Evolutionary conservation across 73 alveolate species (phyloP), one percentile per base, ranked within the genome.

Genomic region (Paramecium caudatum): DNA sequence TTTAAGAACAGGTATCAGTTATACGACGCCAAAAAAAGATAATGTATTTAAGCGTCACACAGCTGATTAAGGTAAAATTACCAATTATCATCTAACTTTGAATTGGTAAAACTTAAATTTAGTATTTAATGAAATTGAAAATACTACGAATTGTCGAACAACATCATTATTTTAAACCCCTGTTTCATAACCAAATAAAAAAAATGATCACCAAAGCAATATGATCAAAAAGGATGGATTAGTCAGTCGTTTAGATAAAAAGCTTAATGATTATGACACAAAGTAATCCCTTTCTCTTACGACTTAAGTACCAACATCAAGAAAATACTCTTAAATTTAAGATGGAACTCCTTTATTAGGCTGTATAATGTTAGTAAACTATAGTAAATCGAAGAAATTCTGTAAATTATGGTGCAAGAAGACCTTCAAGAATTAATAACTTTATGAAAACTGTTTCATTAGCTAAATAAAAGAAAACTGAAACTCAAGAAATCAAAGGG

Each of bases 41-140:
- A 41, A 37, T 74, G 46, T 23, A 9, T 45, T 41, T 13, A 74
- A 74, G 32, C 36, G 68, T 9, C 47, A 41, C 55, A 74, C 68
- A 41, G 88, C 55, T 5, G 68, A 74, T 13, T 17, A 23, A 10
- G 69, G 68, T 21, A 32, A 74, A 6, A 74, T 74, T 16, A 74
- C 88, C 6, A 74, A 74, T 45, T 74, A 74, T 74, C 69, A 74
- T 41, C 32, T 74, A 12, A 68, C 43, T 6, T 3, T 37, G 8
- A 74, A 74, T 74, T 74, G 88, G 88, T 10, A 45, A 43, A 74
- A 74, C 43, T 23, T 74, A 27, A 74, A 74, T 45, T 45, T 74
- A n/a, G 88, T 74, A 2, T 74, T 74, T 2, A 27, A 74, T 10
- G 62, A 74, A 37, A 39, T 21, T 39, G 68, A 74, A 65, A 36